Evolutionary conservation across 2,329 filamentous ascomycete species (phyloP).

Genomic region (Fusarium sp.): DNA sequence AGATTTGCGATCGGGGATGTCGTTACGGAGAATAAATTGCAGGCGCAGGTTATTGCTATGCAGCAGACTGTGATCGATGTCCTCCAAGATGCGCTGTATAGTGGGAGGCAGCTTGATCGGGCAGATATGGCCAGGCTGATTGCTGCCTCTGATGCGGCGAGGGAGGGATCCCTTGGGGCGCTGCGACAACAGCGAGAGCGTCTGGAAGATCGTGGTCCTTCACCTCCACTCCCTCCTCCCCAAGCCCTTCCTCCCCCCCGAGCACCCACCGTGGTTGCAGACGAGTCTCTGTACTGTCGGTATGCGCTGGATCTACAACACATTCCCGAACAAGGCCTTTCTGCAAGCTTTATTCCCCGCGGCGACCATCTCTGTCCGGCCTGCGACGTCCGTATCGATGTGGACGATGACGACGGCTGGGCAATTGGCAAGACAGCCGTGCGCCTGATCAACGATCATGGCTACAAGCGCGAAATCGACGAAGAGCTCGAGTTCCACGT

Average conservation of each 20-base stretch:
- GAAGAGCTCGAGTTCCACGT: constrained; percentile 42
- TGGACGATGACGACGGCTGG: constrained; percentile 41
- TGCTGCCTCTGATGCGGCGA: constrained; percentile 41
- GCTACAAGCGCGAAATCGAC: constrained; percentile 37
- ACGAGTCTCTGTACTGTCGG: constrained; percentile 39
- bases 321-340: constrained; percentile 21
- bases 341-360: constrained; percentile 30
- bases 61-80: constrained; percentile 46
- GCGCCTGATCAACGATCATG: constrained; percentile 19
- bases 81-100: constrained; percentile 39
- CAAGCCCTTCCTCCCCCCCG: constrained; percentile 1
- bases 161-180: constrained; percentile 38
- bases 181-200: constrained; percentile 40
- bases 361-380: constrained; percentile 36
- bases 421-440: constrained; percentile 35
- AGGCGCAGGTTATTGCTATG: constrained; percentile 43
- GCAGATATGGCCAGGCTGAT: constrained; percentile 41
- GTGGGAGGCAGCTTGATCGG: constrained; percentile 38
- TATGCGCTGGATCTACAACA: constrained; percentile 43
- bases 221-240: neutral
- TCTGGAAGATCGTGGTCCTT: constrained; percentile 14
- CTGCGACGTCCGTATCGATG: constrained; percentile 31
- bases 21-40: constrained; percentile 42
- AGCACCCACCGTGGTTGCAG: constrained; percentile 12
- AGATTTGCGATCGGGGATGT: constrained; percentile 43